Base-by-base conservation (phyloP, 140 eudicot species). In the Ambrosia hybrid region DNA sequence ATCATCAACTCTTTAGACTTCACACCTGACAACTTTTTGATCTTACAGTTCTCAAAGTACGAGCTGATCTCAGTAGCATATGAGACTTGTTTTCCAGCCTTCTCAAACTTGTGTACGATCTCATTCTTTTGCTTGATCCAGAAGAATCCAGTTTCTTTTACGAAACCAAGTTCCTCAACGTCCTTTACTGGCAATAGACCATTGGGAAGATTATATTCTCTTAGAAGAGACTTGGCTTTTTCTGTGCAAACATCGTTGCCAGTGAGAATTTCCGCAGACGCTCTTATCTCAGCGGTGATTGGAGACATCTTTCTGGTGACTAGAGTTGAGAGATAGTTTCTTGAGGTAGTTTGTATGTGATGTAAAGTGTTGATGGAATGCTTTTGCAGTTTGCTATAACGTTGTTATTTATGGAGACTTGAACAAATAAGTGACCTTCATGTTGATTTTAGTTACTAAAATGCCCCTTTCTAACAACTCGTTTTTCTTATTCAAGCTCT, bases 31-130 rank as follows among this genome's bases (percentile, higher is more conserved):
- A 77, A 30, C 72, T 70, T 77, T 69, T 59, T 77, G 38, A 77
- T 77, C 76, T 72, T 70, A 52, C 57, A 61, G 59, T 78, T 75
- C n/a, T n/a, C n/a, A n/a, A n/a, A n/a, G n/a, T n/a, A n/a, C n/a
- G n/a, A n/a, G n/a, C n/a, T n/a, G n/a, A n/a, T n/a, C n/a, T n/a
- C n/a, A n/a, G n/a, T n/a, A n/a, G n/a, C n/a, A n/a, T n/a, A n/a
- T n/a, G n/a, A n/a, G n/a, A n/a, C n/a, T n/a, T n/a, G n/a, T n/a
- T n/a, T n/a, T n/a, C n/a, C n/a, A n/a, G n/a, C n/a, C n/a, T n/a
- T n/a, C n/a, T n/a, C n/a, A n/a, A n/a, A n/a, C n/a, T n/a, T n/a
- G n/a, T n/a, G 79, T 15, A 11, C 49, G 16, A 38, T 57, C 6
- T 66, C 59, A n/a, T 75, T 75, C 64, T 75, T 53, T 67, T 75